phyloP scores from a whole-genome alignment of 352 stramenopile species.

The Phytophthora vignae region DNA sequence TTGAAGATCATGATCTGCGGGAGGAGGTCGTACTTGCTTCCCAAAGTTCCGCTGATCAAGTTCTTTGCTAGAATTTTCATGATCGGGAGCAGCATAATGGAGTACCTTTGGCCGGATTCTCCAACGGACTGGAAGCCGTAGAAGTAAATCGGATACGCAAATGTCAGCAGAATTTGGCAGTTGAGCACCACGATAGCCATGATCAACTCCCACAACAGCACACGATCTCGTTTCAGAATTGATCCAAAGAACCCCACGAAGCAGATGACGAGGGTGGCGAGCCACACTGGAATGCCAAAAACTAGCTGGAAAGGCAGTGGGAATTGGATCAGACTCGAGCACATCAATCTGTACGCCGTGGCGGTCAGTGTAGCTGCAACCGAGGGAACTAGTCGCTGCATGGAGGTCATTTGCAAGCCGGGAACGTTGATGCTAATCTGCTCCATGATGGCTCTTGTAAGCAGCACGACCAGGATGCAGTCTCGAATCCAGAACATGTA shows the following conservation, averaged over 20 bases:
- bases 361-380: not conserved
- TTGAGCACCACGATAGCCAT: conserved; percentile 1
- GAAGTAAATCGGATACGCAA: not conserved
- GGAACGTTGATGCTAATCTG: not conserved
- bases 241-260: not conserved
- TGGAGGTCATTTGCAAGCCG: not conserved
- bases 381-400: not conserved
- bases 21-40: not conserved
- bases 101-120: not conserved
- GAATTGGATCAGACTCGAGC: not conserved
- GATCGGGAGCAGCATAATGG: not conserved
- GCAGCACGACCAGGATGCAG: not conserved
- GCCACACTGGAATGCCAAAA: not conserved
- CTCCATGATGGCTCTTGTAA: not conserved
- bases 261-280: not conserved
- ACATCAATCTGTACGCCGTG: not conserved
- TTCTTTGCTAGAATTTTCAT: not conserved
- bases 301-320: conserved; percentile 4
- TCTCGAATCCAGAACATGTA: conserved; percentile 10
- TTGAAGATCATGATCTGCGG: not conserved
- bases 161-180: not conserved
- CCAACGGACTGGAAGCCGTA: not conserved
- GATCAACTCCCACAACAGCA: not conserved
- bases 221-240: not conserved
- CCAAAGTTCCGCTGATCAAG: not conserved